These are phyloP conservation scores for Orbilia brochopaga DNA, from an alignment of 2,329 filamentous ascomycete genomes.

Conservation along the genomic window DNA sequence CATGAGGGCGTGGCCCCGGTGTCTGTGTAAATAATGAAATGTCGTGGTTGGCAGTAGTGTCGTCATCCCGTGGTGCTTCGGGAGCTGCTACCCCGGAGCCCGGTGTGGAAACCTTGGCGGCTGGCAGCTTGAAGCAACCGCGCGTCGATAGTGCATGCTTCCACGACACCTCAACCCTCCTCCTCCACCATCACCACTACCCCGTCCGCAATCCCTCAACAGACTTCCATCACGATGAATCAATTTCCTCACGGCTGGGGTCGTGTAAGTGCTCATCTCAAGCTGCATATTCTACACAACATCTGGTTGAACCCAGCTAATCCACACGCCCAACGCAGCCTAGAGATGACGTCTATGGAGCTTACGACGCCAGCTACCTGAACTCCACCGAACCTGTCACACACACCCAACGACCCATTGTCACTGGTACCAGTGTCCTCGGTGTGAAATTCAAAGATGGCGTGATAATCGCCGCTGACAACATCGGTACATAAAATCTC, in stretches of 20 bases:
- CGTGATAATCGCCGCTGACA: conserved; percentile 95
- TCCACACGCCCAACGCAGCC: conserved; percentile 66
- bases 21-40: background rate
- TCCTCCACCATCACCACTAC: conserved; percentile 13
- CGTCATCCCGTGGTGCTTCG: background rate
- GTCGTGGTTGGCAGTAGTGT: background rate
- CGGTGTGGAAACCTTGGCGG: background rate
- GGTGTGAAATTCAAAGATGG: conserved; percentile 95
- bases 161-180: conserved; percentile 25
- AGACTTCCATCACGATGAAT: conserved; percentile 64
- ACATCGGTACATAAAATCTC: conserved; percentile 71
- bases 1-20: too few species aligned
- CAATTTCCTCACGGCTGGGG: conserved; percentile 76
- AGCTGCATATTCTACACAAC: conserved; percentile 9
- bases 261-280: conserved; percentile 64
- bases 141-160: conserved; percentile 36
- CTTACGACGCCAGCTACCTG: conserved; percentile 88
- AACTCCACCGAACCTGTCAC: conserved; percentile 65
- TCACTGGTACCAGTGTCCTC: conserved; percentile 94
- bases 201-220: conserved; percentile 37
- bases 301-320: conserved; percentile 55
- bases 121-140: conserved; percentile 9
- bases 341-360: conserved; percentile 94
- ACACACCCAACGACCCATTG: conserved; percentile 89
- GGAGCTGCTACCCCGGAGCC: background rate